phyloP scores from a whole-genome alignment of 768 basidiomycete species.

The Termitomyces sp. region DNA sequence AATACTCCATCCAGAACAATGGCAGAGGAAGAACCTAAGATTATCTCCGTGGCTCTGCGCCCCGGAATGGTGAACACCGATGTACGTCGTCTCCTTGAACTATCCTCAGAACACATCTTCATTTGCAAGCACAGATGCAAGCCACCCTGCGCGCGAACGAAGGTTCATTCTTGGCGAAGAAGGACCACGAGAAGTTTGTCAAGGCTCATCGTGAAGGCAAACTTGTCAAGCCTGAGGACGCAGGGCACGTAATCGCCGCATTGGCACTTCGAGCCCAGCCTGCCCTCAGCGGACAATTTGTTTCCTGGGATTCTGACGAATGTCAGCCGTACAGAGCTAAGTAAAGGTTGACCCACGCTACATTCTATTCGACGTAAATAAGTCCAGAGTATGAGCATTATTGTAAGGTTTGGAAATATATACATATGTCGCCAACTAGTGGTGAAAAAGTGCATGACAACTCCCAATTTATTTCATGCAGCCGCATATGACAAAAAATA shows the following conservation, averaged over 20 bases:
- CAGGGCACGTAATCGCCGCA: slow-evolving; percentile 76
- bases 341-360: background rate
- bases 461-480: no score
- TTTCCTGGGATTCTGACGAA: slow-evolving; percentile 76
- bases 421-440: no score
- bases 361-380: background rate
- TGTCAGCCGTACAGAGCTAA: slow-evolving; percentile 50
- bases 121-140: slow-evolving; percentile 66
- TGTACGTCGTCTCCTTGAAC: slow-evolving; percentile 39
- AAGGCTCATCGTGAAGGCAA: slow-evolving; percentile 58
- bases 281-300: slow-evolving; percentile 69
- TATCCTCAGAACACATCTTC: background rate
- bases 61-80: slow-evolving; percentile 87
- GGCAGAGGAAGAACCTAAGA: slow-evolving; percentile 75
- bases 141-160: slow-evolving; percentile 47
- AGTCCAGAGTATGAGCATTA: no score
- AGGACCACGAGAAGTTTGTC: slow-evolving; percentile 57
- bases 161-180: slow-evolving; percentile 46
- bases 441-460: no score
- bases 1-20: slow-evolving; percentile 55
- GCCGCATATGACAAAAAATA: no score
- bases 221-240: slow-evolving; percentile 71
- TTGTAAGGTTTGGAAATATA: no score
- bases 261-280: slow-evolving; percentile 64
- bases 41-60: slow-evolving; percentile 73